Conservation (phyloP, 306 rosid species). For the Prunus kanzakura region DNA sequence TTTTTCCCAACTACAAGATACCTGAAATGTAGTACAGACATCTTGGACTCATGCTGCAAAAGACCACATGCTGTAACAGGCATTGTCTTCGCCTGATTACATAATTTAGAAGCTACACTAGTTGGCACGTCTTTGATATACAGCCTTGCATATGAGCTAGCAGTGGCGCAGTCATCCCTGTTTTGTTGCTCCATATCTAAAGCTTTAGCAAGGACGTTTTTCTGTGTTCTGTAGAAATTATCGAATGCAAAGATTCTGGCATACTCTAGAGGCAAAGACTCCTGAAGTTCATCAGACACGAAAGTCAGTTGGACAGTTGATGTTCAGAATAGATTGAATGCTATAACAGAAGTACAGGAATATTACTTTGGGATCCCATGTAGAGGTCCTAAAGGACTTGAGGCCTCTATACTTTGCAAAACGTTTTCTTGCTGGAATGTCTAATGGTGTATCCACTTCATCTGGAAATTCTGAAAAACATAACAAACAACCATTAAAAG, state of each 20-base stretch:
- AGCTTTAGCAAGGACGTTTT: conserved; percentile 78
- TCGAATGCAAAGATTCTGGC: conserved; percentile 80
- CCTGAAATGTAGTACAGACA: conserved; percentile 97
- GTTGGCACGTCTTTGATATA: conserved; percentile 70
- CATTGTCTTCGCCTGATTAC: conserved; percentile 27
- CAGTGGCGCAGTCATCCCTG: conserved; percentile 52
- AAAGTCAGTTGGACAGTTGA: conserved; percentile 19
- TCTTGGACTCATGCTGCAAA: conserved; percentile 87
- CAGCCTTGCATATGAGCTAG: conserved; percentile 67
- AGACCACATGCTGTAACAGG: conserved; percentile 87
- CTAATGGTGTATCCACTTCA: conserved; percentile 95
- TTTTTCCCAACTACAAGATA: conserved; percentile 19
- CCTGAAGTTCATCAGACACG: conserved; percentile 44
- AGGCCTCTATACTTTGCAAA: conserved; percentile 94
- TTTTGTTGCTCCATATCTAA: conserved; percentile 55
- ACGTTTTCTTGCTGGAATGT: conserved; percentile 77
- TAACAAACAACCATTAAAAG: conserved; percentile 13
- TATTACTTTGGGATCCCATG: conserved; percentile 93
- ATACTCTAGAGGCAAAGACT: conserved; percentile 83
- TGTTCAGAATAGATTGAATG: background rate
- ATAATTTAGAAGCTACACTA: conserved; percentile 59
- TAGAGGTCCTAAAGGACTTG: conserved; percentile 91
- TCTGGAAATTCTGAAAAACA: conserved; percentile 80
- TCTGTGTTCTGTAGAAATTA: conserved; percentile 68
- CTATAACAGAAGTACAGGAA: conserved; percentile 9